Conservation (phyloP, 441 rosid species). For the Pelargonium myrrhifolium region DNA sequence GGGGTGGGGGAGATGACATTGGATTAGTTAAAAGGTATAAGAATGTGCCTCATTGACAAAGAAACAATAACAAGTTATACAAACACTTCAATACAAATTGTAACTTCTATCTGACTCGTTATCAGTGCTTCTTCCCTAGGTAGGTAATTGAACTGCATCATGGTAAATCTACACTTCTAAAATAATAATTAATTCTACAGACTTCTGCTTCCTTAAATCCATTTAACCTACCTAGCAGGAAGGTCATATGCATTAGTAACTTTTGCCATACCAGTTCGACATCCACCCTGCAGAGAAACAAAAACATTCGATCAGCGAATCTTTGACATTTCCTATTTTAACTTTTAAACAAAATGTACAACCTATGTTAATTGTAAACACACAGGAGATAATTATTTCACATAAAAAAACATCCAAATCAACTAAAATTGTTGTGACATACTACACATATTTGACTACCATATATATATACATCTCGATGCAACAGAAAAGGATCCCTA, state of each 20-base stretch:
- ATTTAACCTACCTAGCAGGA: conserved; percentile 72
- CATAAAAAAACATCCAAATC: not conserved
- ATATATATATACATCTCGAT: not conserved
- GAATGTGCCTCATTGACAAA: not conserved
- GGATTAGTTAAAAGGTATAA: not conserved
- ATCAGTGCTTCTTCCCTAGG: conserved; percentile 7
- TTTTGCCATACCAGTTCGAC: conserved; percentile 98
- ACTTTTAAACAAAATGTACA: not conserved
- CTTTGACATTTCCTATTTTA: not conserved
- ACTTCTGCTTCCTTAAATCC: not conserved
- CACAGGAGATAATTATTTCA: not conserved
- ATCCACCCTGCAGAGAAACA: conserved; percentile 72
- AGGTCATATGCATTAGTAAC: conserved; percentile 95
- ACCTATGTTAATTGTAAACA: not conserved
- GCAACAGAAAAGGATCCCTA: not conserved
- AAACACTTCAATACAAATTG: too few relatives aligned
- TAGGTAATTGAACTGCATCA: conserved; percentile 2
- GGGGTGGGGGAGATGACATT: too few relatives aligned
- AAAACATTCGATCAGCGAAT: conserved; percentile 8
- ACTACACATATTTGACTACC: not conserved
- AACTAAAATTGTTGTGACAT: not conserved
- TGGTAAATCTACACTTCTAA: not conserved
- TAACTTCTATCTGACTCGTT: not conserved
- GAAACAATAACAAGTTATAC: not conserved
- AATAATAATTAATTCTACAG: not conserved